Evolutionary conservation across 1,284 basidiomycete genomes (phyloP), one percentile per base, ranked within the genome.

Genomic region (Blastosporella zonata): DNA sequence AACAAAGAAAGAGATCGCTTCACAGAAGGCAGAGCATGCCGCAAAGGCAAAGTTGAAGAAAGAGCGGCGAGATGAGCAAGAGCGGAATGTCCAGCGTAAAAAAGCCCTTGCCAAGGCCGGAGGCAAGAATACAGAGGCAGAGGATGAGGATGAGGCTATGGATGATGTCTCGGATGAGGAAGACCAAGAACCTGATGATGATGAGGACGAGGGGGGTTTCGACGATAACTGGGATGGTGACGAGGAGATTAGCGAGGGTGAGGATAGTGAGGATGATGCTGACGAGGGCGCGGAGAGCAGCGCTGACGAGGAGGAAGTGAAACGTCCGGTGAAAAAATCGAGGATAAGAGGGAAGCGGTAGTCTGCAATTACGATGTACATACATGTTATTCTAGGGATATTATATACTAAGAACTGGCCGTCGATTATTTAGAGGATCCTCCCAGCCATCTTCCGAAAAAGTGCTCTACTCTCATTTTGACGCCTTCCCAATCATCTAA

Each of bases 401-500:
- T 40, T 9, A 3, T 13, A 40, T 23, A 18, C 41, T n/a, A 9
- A 46, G 18, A 22, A 15, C 8, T 37, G 46, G 21, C 22, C 21
- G 17, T 35, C 40, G 31, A 20, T 12, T 23, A 33, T 47, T 39
- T n/a, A 20, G 44, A 39, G 23, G 54, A 37, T 39, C 27, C 51
- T 22, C 66, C 67, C 27, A 69, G 70, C 66, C 76, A 73, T 41
- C 67, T 70, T 20, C 65, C 63, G 64, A 75, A 81, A 38, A 82
- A 75, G 23, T 70, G 67, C 52, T 74, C 72, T 23, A 74, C 60
- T 49, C 89, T 81, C 84, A 97, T 90, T 59, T 82, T 82, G 13
- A 92, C 72, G 12, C 90, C 90, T 61, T 97, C 93, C 85, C 90
- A 91, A 59, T 77, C 90, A 63, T 97, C 94, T 33, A 98, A 67